Conservation (phyloP, 2,329 filamentous ascomycete species). For the Fusarium sterilihyphosum region DNA sequence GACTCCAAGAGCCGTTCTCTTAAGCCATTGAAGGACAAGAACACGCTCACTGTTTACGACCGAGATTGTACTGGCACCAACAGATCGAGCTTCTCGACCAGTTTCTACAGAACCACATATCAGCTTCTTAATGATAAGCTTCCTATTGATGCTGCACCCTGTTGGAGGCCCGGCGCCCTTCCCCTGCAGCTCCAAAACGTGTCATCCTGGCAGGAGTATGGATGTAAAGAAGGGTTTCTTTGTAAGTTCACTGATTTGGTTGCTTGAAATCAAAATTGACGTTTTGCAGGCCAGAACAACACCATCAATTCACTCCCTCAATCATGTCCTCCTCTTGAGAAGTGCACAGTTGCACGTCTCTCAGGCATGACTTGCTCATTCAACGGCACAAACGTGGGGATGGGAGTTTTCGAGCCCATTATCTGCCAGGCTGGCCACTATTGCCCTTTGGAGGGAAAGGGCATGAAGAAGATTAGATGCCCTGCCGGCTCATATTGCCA, state of each 20-base stretch:
- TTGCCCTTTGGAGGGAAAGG: conserved; percentile 52
- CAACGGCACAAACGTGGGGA: conserved; percentile 50
- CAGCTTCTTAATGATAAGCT: conserved; percentile 41
- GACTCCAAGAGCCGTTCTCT: conserved; percentile 39
- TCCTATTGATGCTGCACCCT: conserved; percentile 52
- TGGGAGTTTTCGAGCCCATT: conserved; percentile 62
- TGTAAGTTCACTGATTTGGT: conserved; percentile 46
- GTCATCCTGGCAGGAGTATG: conserved; percentile 48
- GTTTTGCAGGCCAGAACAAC: conserved; percentile 52
- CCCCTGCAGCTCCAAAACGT: conserved; percentile 54
- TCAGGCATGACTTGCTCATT: conserved; percentile 47
- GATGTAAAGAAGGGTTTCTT: conserved; percentile 55
- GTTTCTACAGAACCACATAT: conserved; percentile 50
- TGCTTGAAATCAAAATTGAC: neutral
- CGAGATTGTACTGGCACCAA: conserved; percentile 55
- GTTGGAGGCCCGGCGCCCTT: conserved; percentile 51
- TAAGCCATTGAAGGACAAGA: conserved; percentile 38
- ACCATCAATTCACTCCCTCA: conserved; percentile 58
- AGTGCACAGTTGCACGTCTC: conserved; percentile 51
- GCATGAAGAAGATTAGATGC: conserved; percentile 54
- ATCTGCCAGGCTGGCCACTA: conserved; percentile 61
- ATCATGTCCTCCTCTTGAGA: conserved; percentile 53
- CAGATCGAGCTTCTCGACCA: conserved; percentile 52
- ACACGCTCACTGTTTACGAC: conserved; percentile 49
- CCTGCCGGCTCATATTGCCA: conserved; percentile 62